Evolutionary conservation across 257 asterid genomes (phyloP).

Genomic region (Nicotiana knightiana): DNA sequence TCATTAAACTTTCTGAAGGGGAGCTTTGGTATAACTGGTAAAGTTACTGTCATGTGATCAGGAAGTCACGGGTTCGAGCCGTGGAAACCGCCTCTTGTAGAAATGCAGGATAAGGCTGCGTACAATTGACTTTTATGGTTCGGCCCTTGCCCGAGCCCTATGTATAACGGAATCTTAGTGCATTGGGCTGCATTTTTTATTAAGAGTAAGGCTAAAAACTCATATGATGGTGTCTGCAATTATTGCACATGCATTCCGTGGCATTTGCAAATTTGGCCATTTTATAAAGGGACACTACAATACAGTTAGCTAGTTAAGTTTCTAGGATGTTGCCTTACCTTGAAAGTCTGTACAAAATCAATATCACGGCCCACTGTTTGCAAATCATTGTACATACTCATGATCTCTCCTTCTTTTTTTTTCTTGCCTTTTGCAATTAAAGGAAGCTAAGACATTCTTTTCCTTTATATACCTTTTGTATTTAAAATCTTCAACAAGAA

Average conservation of each 20-base stretch:
- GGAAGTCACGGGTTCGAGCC: too few species aligned
- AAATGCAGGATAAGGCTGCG: too few species aligned
- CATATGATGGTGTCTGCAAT: conserved; percentile 12
- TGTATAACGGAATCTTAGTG: too few species aligned
- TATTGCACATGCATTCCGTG: conserved; percentile 10
- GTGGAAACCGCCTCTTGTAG: too few species aligned
- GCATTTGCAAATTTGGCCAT: neutral
- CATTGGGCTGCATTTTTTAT: too few species aligned
- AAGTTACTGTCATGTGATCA: too few species aligned
- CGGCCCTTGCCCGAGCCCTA: accelerated
- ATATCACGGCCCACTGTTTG: neutral
- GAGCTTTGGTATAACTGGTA: too few species aligned
- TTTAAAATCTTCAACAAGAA: neutral
- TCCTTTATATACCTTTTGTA: neutral
- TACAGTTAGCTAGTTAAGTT: neutral
- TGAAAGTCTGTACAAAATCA: conserved; percentile 9
- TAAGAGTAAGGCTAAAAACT: neutral
- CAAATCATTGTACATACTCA: neutral
- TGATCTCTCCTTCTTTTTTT: neutral
- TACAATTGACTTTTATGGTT: too few species aligned
- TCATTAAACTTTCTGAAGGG: neutral
- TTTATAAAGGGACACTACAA: neutral
- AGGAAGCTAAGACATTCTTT: neutral
- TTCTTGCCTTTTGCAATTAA: neutral
- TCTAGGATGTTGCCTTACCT: conserved; percentile 5